Conservation (phyloP, 768 basidiomycete species). For the Trametes elegans region DNA sequence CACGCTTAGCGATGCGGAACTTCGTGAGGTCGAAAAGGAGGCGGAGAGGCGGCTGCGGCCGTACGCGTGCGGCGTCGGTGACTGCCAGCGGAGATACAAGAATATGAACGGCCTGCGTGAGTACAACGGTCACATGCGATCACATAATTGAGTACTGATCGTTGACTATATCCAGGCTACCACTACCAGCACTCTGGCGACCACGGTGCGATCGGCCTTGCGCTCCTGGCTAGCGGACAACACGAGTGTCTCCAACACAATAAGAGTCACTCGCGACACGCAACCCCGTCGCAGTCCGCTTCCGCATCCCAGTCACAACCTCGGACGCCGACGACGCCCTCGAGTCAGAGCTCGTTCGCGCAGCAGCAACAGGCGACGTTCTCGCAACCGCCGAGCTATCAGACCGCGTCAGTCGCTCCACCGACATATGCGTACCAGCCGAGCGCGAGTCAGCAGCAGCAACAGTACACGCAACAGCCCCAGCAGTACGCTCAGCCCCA, state of each 20-base stretch:
- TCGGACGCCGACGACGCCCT: constrained; percentile 11
- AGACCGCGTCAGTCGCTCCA: constrained; percentile 8
- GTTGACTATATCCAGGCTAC: constrained; percentile 44
- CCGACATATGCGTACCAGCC: constrained; percentile 13
- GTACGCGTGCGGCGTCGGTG: constrained; percentile 87
- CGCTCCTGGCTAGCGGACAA: constrained; percentile 74
- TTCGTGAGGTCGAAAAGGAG: constrained; percentile 76
- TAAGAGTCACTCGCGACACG: constrained; percentile 25
- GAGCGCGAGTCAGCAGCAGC: constrained; percentile 3
- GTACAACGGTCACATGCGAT: constrained; percentile 17
- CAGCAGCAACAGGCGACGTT: constrained; percentile 15
- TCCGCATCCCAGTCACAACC: constrained; percentile 8
- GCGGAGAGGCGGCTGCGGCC: constrained; percentile 81
- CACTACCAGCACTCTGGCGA: constrained; percentile 97
- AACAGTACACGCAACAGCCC: background rate
- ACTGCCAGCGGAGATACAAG: constrained; percentile 88
- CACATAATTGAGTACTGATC: constrained; percentile 13
- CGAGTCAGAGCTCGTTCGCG: constrained; percentile 6
- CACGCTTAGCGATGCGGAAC: constrained; percentile 50
- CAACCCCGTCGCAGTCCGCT: constrained; percentile 21
- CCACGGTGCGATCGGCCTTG: constrained; percentile 87
- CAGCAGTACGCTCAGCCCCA: constrained; percentile 4
- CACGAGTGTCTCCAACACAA: constrained; percentile 49
- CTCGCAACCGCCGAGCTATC: constrained; percentile 13
- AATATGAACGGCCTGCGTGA: constrained; percentile 93